Evolutionary conservation across 352 stramenopile genomes (phyloP), one percentile per base, ranked within the genome.

Genomic region (Globisporangium carolinianum): DNA sequence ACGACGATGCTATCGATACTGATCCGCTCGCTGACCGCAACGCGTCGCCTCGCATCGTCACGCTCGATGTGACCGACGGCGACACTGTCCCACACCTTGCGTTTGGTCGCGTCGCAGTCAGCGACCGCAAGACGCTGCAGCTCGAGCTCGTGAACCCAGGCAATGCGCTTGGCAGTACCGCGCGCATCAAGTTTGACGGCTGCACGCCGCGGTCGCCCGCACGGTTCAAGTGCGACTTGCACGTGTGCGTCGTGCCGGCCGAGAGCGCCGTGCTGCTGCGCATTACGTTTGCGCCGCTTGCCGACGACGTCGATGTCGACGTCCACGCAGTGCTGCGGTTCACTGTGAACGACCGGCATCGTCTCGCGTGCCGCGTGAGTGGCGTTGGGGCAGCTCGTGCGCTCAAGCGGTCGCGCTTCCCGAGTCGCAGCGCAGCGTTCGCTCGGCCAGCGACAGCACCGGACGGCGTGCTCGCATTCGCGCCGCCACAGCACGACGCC

Each of bases 211-310:
- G 53, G 37, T 24, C 24, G 24, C 24, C 24, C 24, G 24, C 24
- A 24, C 72, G 81, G 6, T 89, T 91, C 60, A 86, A 83, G 48
- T 91, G 81, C 57, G 81, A 91, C 51, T 39, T 91, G 9, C 75
- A 89, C 49, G 56, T 89, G 14, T 89, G 81, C 58, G 77, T 89
- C 1, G 72, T 93, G n/a, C 66, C 80, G 7, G 67, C 79, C 0
- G 65, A 84, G 1, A 71, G 77, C 52, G 72, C 73, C 0, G 65
- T 86, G 51, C 73, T 66, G 47, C 62, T 93, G 12, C 62, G 76
- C 18, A 72, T 93, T 9, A 87, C 74, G 9, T 93, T 87, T 52
- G 76, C 86, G 42, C 83, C 81, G 5, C 55, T 64, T 4, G 38
- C 62, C 1, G 48, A 56, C 1, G 83, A 90, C 56, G 59, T 76